Conservation (phyloP, 306 rosid genomes). For the Begonia fuchsioides region DNA sequence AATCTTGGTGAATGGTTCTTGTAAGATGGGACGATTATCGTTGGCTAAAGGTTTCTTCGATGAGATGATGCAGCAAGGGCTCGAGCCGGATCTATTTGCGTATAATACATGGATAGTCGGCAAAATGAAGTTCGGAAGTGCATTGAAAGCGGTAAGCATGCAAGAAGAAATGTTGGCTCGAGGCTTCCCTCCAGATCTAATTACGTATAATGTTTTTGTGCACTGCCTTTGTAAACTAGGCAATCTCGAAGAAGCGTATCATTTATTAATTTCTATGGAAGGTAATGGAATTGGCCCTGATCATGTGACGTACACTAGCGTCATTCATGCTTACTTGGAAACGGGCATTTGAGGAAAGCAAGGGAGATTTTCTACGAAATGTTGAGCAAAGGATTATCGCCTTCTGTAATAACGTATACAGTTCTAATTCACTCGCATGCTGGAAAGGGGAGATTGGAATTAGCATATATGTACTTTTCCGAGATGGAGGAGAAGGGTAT, state of each 20-base stretch:
- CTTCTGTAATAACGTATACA: slow-evolving; percentile 72
- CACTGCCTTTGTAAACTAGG: slow-evolving; percentile 45
- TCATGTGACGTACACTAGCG: slow-evolving; percentile 62
- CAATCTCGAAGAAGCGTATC: slow-evolving; percentile 35
- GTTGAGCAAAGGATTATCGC: slow-evolving; percentile 44
- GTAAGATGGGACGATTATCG: slow-evolving; percentile 37
- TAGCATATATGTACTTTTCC: slow-evolving; percentile 41
- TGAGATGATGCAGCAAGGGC: slow-evolving; percentile 48
- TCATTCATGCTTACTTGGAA: slow-evolving; percentile 51
- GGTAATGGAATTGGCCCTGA: slow-evolving; percentile 40
- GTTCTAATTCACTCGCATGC: slow-evolving; percentile 63
- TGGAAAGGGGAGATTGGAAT: slow-evolving; percentile 31
- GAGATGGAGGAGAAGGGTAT: slow-evolving; percentile 57
- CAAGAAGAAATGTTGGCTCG: slow-evolving; percentile 58
- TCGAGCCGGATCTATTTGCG: slow-evolving; percentile 51
- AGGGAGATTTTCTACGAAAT: slow-evolving; percentile 40
- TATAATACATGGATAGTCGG: slow-evolving; percentile 53
- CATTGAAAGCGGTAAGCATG: slow-evolving; percentile 40
- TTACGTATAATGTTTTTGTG: slow-evolving; percentile 50
- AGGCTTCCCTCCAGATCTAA: slow-evolving; percentile 56
- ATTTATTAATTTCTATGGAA: slow-evolving; percentile 36
- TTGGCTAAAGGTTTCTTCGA: slow-evolving; percentile 52
- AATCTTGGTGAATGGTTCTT: slow-evolving; percentile 49
- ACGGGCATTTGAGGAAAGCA: slow-evolving; percentile 42
- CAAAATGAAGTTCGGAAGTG: slow-evolving; percentile 51